These are phyloP conservation scores for Fonsecaea erecta DNA, from an alignment of 2,329 filamentous ascomycete species.

Conservation along the genomic window DNA sequence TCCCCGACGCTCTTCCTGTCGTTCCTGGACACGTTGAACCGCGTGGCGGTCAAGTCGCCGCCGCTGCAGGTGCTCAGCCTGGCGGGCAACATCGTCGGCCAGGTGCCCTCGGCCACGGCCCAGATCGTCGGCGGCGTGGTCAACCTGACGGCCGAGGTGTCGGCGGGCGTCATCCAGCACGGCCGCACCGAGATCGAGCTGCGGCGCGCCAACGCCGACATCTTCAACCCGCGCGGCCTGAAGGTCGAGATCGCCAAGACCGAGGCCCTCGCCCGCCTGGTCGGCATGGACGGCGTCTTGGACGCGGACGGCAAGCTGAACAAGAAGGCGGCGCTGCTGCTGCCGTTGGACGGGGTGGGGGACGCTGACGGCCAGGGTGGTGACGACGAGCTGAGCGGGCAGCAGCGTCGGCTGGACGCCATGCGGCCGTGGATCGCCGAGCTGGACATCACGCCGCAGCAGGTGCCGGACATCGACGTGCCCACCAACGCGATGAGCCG, in stretches of 20 bases:
- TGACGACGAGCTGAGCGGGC: constrained; percentile 11
- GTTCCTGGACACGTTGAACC: constrained; percentile 41
- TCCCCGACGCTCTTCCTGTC: constrained; percentile 49
- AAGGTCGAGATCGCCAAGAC: constrained; percentile 40
- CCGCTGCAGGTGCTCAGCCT: constrained; percentile 40
- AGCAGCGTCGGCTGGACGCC: constrained; percentile 33
- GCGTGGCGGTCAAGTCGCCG: constrained; percentile 37
- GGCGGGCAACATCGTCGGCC: constrained; percentile 38
- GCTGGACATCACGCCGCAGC: constrained; percentile 34
- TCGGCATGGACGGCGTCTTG: constrained; percentile 38
- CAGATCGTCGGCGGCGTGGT: constrained; percentile 38
- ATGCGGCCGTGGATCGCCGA: constrained; percentile 41
- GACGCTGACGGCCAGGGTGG: neutral
- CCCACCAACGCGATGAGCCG: constrained; percentile 36
- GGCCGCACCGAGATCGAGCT: constrained; percentile 37
- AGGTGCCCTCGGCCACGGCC: constrained; percentile 37
- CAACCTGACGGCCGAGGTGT: constrained; percentile 37
- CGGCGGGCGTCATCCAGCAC: constrained; percentile 37
- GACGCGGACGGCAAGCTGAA: constrained; percentile 38
- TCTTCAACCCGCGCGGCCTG: constrained; percentile 38
- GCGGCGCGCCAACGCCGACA: constrained; percentile 38
- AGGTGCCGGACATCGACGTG: constrained; percentile 27
- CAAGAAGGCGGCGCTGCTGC: constrained; percentile 31
- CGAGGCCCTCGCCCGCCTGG: constrained; percentile 39
- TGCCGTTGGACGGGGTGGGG: neutral